Evolutionary conservation across 1,139 yeast genomes (phyloP), one percentile per base, ranked within the genome.

Genomic region (Hansenula lynferdii): DNA sequence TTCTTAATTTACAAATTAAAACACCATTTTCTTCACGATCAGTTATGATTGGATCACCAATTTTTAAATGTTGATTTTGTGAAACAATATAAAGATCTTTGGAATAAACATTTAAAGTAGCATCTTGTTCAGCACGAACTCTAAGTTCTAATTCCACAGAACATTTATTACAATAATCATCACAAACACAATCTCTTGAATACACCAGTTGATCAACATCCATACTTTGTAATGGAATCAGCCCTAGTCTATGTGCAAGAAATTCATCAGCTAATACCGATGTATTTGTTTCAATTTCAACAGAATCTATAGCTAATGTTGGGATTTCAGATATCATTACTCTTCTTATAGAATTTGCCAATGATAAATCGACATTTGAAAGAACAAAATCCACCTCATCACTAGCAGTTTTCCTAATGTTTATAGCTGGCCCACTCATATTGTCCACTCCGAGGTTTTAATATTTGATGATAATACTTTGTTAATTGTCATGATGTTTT

Each of bases 241-340:
- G 70, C 31, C 99, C 99, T 46, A 92, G 66, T 57, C 99, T 71
- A 61, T 92, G 99, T 23, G 97, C 80, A 42, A 92, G 76, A 57
- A 92, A 92, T 63, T 92, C 99, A 61, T 92, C 99, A 2, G 98
- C 98, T 49, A 92, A 68, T 15, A 94, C 98, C 15, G 96, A 82
- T 1, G 98, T 87, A 65, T 92, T 92, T 43, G 77, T 79, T 55
- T 89, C 96, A 47, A 94, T 84, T 61, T 94, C 98, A 38, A 94
- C 98, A 49, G 92, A 75, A 60, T 94, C 99, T 46, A 94, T 90
- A 40, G 98, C 97, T 50, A 82, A 61, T 1, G 98, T 92, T 23
- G 98, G 98, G 40, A 92, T 94, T 62, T 94, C 99, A 2, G 97
- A 90, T 48, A 92, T 73, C 86, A 94, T 89, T 36, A 85, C 78